Evolutionary conservation across 805 yeast species (phyloP).

Genomic region (Kluyveromyces nonfermentans): DNA sequence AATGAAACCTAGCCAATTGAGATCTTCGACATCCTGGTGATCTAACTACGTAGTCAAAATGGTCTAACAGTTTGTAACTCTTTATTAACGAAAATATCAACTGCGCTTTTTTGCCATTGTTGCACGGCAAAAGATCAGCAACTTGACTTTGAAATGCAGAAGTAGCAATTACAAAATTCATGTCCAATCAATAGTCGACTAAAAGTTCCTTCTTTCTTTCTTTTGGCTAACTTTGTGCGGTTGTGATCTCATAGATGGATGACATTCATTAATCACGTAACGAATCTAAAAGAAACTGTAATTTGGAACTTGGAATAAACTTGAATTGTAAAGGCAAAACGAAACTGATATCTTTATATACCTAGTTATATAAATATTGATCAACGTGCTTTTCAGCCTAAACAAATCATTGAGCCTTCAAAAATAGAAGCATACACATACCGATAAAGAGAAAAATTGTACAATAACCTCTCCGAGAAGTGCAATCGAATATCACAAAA

Average conservation of each 20-base stretch:
- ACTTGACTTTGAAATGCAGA: conserved; percentile 25
- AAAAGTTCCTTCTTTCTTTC: too few species aligned
- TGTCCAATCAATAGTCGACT: too few species aligned
- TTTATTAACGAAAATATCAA: conserved; percentile 17
- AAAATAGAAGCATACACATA: neutral
- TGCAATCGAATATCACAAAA: neutral
- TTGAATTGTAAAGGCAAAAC: neutral
- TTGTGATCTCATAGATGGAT: too few species aligned
- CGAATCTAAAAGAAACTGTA: too few species aligned
- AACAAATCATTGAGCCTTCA: neutral
- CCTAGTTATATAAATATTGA: neutral
- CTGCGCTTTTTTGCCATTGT: conserved; percentile 19
- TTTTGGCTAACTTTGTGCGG: too few species aligned
- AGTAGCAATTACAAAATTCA: conserved; percentile 16
- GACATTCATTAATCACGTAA: too few species aligned
- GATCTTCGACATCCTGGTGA: conserved; percentile 15
- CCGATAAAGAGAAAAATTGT: neutral
- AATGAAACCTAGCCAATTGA: conserved; percentile 45
- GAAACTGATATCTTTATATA: neutral
- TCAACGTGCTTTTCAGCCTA: neutral
- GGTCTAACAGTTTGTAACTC: conserved; percentile 14
- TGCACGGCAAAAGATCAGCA: conserved; percentile 27
- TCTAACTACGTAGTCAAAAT: conserved; percentile 17
- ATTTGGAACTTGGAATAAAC: neutral
- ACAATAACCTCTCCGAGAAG: neutral